Percentiles rank a stretch among this genome's conserved stretches.
phyloP scores from a whole-genome alignment of 2,329 filamentous ascomycete genomes.

The Polychaeton citri region DNA sequence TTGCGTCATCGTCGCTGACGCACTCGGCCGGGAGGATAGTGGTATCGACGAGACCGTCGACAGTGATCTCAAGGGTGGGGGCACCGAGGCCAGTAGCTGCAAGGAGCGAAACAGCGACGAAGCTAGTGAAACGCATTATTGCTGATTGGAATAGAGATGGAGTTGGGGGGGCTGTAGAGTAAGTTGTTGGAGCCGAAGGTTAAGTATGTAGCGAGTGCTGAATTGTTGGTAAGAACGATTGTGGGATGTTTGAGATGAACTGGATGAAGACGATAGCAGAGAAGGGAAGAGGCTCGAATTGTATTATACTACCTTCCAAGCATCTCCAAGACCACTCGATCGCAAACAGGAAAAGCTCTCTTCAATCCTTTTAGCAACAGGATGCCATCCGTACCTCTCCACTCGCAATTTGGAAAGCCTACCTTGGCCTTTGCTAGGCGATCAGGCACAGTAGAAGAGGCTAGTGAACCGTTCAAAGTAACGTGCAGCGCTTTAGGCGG shows the following conservation, averaged over 20 bases:
- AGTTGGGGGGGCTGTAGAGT: background rate
- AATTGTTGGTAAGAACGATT: background rate
- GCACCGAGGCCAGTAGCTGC: conserved; percentile 7
- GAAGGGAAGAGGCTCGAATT: too few species aligned
- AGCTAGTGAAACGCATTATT: conserved; percentile 10
- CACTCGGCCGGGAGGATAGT: conserved; percentile 5
- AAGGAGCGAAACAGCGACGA: conserved; percentile 10
- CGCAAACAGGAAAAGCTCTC: too few species aligned
- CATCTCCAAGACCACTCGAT: too few species aligned
- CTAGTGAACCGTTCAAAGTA: background rate
- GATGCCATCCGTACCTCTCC: background rate
- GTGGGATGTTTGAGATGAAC: too few species aligned
- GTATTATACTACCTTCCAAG: too few species aligned
- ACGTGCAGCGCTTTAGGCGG: background rate
- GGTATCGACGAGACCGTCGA: background rate
- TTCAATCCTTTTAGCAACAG: too few species aligned
- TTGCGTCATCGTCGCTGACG: conserved; percentile 12
- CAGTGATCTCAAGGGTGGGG: conserved; percentile 4
- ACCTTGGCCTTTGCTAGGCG: background rate
- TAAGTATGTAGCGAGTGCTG: background rate
- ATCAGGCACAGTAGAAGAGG: background rate
- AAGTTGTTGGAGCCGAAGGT: background rate
- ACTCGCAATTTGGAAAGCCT: background rate
- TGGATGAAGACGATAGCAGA: too few species aligned
- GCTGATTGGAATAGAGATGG: background rate